These are phyloP conservation scores for Collybiopsis luxurians DNA, from an alignment of 768 basidiomycete genomes.

Conservation along the genomic window DNA sequence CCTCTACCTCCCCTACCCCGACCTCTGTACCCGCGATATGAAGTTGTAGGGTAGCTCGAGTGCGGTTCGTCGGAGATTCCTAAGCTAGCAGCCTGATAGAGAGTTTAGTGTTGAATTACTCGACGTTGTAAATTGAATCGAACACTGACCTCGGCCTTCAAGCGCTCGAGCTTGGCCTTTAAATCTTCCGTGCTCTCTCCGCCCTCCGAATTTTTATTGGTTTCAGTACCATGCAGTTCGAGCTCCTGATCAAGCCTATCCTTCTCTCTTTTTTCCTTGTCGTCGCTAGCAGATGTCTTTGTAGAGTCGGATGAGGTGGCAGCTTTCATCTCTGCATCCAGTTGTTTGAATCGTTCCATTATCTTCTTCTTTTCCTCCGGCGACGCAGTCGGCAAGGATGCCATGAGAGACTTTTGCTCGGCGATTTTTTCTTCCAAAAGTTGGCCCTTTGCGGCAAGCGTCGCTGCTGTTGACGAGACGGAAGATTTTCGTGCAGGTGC, in stretches of 20 bases:
- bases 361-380: slow-evolving; percentile 77
- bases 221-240: slow-evolving; percentile 56
- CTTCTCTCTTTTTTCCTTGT: slow-evolving; percentile 54
- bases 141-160: slow-evolving; percentile 71
- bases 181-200: slow-evolving; percentile 64
- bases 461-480: slow-evolving; percentile 35
- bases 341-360: slow-evolving; percentile 69
- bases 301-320: slow-evolving; percentile 23
- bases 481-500: slow-evolving; percentile 35
- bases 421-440: slow-evolving; percentile 78
- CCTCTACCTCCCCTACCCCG: slow-evolving; percentile 59
- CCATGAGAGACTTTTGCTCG: slow-evolving; percentile 87
- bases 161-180: slow-evolving; percentile 69
- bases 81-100: slow-evolving; percentile 64
- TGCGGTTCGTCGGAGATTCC: slow-evolving; percentile 58
- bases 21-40: slow-evolving; percentile 70
- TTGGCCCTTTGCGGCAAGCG: slow-evolving; percentile 72
- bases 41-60: slow-evolving; percentile 32
- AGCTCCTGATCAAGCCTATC: slow-evolving; percentile 81
- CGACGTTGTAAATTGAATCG: no score
- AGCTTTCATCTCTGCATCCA: slow-evolving; percentile 75
- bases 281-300: slow-evolving; percentile 21
- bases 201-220: slow-evolving; percentile 26
- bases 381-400: slow-evolving; percentile 56
- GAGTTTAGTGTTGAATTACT: neutral